A percentile compares a stretch with the other conserved stretches of the same genome.
Conservation (phyloP, 1,284 basidiomycete species). For the Ceratobasidium sp. region DNA sequence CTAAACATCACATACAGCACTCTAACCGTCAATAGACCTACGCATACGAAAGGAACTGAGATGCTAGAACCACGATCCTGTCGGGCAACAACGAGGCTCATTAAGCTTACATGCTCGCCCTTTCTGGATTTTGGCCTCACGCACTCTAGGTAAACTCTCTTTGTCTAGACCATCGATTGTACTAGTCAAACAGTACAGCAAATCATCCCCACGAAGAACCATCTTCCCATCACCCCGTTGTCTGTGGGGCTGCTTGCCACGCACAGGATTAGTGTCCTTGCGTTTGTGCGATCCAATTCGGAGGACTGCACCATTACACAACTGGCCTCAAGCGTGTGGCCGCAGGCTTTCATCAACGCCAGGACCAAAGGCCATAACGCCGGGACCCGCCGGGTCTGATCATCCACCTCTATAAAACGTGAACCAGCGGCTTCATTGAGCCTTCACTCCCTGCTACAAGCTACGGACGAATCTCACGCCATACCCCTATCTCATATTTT, state of each 20-base stretch:
- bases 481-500: not conserved
- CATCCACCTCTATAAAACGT: slow-evolving; percentile 16
- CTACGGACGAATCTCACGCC: not conserved
- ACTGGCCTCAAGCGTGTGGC: slow-evolving; percentile 25
- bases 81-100: slow-evolving; percentile 9
- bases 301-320: slow-evolving; percentile 12
- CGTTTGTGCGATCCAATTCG: slow-evolving; percentile 37
- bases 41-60: not conserved
- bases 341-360: slow-evolving; percentile 7
- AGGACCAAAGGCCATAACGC: slow-evolving; percentile 15
- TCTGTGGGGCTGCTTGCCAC: slow-evolving; percentile 35
- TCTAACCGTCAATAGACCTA: slow-evolving; percentile 16
- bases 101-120: slow-evolving; percentile 19
- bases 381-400: slow-evolving; percentile 24
- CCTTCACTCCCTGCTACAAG: slow-evolving; percentile 13
- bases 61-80: slow-evolving; percentile 2
- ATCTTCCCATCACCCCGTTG: slow-evolving; percentile 11
- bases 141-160: slow-evolving; percentile 10
- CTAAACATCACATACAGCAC: slow-evolving; percentile 8
- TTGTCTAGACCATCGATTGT: slow-evolving; percentile 23
- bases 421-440: slow-evolving; percentile 10
- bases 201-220: slow-evolving; percentile 30
- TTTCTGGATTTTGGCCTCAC: slow-evolving; percentile 10
- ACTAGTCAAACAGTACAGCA: slow-evolving; percentile 6
- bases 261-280: slow-evolving; percentile 39